Conservation (phyloP, 2,329 filamentous ascomycete genomes). For the Neonectria coccinea region DNA sequence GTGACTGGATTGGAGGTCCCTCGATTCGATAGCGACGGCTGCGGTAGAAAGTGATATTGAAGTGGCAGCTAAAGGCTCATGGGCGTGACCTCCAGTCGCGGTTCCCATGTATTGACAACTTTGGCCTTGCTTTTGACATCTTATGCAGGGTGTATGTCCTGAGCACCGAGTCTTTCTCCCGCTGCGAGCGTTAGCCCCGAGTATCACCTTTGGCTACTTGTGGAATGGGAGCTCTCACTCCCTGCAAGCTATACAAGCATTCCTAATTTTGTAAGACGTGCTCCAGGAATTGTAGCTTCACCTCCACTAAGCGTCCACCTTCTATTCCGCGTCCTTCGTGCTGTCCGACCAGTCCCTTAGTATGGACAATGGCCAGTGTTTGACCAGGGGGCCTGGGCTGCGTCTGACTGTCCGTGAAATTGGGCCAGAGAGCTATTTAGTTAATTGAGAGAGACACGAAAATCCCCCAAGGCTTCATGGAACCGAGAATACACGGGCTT, state of each 20-base stretch:
- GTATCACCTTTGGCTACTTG: no score
- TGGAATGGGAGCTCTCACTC: slow-evolving; percentile 4
- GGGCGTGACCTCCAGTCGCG: neutral
- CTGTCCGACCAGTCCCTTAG: neutral
- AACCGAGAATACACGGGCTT: no score
- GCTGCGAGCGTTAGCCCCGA: no score
- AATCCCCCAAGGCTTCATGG: no score
- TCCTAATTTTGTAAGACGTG: slow-evolving; percentile 2
- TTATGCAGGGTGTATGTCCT: slow-evolving; percentile 14
- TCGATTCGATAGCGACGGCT: no score
- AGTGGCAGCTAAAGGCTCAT: neutral
- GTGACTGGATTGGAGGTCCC: no score
- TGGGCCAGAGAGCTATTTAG: no score
- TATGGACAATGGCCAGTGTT: slow-evolving; percentile 13
- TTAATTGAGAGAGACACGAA: no score
- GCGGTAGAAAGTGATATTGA: no score
- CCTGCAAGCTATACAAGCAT: slow-evolving; percentile 11
- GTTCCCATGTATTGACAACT: slow-evolving; percentile 19
- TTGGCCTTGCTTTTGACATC: slow-evolving; percentile 16
- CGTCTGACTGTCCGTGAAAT: neutral
- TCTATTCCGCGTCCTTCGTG: slow-evolving; percentile 6
- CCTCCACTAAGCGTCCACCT: neutral
- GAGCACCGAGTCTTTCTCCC: slow-evolving; percentile 19
- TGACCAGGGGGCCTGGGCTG: neutral
- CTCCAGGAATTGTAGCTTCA: neutral